Evolutionary conservation across 2,329 filamentous ascomycete genomes (phyloP).

Genomic region (Thelonectria rubi): DNA sequence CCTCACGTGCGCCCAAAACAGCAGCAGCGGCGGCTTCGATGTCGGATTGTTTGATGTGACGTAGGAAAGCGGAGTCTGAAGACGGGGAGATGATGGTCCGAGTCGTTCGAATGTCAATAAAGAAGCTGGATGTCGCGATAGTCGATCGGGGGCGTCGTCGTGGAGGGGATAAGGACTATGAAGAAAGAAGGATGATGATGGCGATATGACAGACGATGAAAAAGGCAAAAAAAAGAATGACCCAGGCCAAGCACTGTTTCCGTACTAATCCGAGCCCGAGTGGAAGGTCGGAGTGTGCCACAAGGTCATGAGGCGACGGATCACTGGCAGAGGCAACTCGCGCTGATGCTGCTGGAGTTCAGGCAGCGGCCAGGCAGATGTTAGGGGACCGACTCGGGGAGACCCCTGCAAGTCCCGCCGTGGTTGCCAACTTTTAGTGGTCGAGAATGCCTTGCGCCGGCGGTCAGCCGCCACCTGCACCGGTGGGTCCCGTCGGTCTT

Average conservation of each 20-base stretch:
- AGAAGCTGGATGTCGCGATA: constrained; percentile 30
- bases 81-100: constrained; percentile 24
- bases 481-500: constrained; percentile 12
- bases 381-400: constrained; percentile 10
- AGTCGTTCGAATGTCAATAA: constrained; percentile 19
- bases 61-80: constrained; percentile 32
- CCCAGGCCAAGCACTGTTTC: no score
- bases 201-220: constrained; percentile 27
- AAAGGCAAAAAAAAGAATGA: constrained; percentile 24
- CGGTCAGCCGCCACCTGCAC: constrained; percentile 39
- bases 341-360: constrained; percentile 37
- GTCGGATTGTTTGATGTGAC: constrained; percentile 33
- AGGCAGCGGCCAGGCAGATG: constrained; percentile 35
- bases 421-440: constrained; percentile 23
- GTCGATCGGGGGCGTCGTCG: constrained; percentile 7
- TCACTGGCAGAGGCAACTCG: constrained; percentile 28
- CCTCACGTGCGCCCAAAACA: constrained; percentile 42
- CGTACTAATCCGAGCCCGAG: background rate
- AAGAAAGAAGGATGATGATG: constrained; percentile 2
- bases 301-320: constrained; percentile 43
- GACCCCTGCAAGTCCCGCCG: constrained; percentile 31
- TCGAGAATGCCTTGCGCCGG: constrained; percentile 23
- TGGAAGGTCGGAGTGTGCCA: constrained; percentile 24
- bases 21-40: constrained; percentile 24
- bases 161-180: constrained; percentile 9